A percentile compares a stretch with the other conserved stretches of the same genome.
Conservation (phyloP, 495 filamentous ascomycete genomes). For the Articulospora tetracladia region DNA sequence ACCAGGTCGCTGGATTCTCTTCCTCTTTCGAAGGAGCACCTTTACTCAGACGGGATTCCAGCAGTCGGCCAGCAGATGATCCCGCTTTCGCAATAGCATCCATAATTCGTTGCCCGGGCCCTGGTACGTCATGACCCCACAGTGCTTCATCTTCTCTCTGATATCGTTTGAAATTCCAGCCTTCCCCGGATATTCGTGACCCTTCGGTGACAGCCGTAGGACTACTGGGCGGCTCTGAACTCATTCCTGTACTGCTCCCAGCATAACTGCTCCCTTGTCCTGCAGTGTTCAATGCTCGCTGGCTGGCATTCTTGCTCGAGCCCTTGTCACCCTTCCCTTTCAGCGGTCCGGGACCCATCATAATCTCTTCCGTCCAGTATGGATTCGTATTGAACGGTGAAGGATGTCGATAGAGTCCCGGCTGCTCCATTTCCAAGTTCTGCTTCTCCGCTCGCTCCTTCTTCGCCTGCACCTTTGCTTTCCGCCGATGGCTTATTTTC, state of each 20-base stretch:
- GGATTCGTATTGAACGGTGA: slow-evolving; percentile 79
- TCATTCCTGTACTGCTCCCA: slow-evolving; percentile 24
- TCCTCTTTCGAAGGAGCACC: slow-evolving; percentile 37
- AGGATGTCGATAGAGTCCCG: slow-evolving; percentile 71
- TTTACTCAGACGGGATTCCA: slow-evolving; percentile 49
- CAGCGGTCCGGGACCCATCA: slow-evolving; percentile 69
- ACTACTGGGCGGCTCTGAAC: slow-evolving; percentile 23
- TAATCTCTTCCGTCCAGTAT: slow-evolving; percentile 82
- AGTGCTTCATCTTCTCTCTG: slow-evolving; percentile 83
- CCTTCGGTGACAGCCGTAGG: slow-evolving; percentile 31
- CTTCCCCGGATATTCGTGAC: slow-evolving; percentile 31
- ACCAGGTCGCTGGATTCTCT: slow-evolving; percentile 41
- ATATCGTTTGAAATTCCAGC: slow-evolving; percentile 71
- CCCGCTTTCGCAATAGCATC: slow-evolving; percentile 46
- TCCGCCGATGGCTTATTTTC: slow-evolving; percentile 56
- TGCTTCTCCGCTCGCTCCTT: slow-evolving; percentile 56
- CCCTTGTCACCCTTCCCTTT: slow-evolving; percentile 51
- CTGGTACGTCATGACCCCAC: slow-evolving; percentile 51
- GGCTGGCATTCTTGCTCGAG: slow-evolving; percentile 43
- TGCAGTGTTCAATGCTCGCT: slow-evolving; percentile 42
- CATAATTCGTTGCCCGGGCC: slow-evolving; percentile 22
- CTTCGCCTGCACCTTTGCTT: slow-evolving; percentile 62
- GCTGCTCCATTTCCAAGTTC: slow-evolving; percentile 59
- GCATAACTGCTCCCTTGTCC: slow-evolving; percentile 31
- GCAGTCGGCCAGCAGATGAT: slow-evolving; percentile 35